Conservation (phyloP, 345 rosid species). For the Gossypioides kirkii region DNA sequence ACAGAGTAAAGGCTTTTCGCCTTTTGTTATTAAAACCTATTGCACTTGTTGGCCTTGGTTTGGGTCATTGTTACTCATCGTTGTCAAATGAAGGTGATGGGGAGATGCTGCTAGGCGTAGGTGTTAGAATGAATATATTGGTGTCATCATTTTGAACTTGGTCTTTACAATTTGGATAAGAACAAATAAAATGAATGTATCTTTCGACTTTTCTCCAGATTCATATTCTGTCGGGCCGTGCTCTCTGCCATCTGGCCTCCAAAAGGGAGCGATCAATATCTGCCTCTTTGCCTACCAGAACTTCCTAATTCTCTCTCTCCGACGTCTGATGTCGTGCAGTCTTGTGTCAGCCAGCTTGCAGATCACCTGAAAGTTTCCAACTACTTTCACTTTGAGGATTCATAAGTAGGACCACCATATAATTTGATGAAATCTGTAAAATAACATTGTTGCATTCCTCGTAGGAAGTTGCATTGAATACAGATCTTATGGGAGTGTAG, state of each 20-base stretch:
- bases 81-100: not conserved
- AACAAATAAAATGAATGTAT: not conserved
- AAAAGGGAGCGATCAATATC: constrained; percentile 43
- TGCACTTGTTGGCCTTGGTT: not conserved
- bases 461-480: constrained; percentile 2
- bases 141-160: not conserved
- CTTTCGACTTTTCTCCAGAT: constrained; percentile 44
- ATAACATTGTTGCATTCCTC: constrained; percentile 17
- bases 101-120: not conserved
- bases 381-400: constrained; percentile 43
- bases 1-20: not conserved
- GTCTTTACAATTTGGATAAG: not conserved
- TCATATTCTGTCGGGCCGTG: constrained; percentile 76
- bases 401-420: constrained; percentile 18
- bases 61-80: not conserved
- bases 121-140: not conserved
- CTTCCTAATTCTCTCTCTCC: constrained; percentile 67
- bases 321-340: constrained; percentile 38
- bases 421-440: constrained; percentile 4
- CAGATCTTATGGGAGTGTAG: not conserved
- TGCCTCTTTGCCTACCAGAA: constrained; percentile 78
- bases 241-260: constrained; percentile 41
- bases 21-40: not conserved
- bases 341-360: constrained; percentile 53
- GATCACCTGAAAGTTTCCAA: constrained; percentile 53